Conservation (phyloP, 805 yeast genomes). For the Saturnispora kantuleensis region DNA sequence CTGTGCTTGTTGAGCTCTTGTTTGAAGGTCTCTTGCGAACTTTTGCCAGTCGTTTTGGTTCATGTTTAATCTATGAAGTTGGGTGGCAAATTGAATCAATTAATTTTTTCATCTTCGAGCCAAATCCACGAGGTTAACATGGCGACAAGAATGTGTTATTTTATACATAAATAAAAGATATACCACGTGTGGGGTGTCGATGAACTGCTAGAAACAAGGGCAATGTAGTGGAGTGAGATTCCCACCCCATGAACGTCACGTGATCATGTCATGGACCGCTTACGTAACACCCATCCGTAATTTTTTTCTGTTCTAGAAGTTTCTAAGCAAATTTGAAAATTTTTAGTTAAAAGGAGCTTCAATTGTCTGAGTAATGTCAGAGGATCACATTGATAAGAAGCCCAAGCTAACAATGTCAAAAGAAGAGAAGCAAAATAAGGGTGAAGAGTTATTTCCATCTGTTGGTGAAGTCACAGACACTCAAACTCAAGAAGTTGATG, state of each 20-base stretch:
- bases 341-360: neutral
- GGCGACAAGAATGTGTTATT: too few species aligned
- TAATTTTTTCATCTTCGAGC: neutral
- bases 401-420: constrained; percentile 20
- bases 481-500: constrained; percentile 15
- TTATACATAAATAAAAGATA: too few species aligned
- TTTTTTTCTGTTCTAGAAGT: neutral
- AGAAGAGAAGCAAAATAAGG: constrained; percentile 13
- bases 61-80: constrained; percentile 13
- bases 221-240: neutral
- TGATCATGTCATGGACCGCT: constrained; percentile 4
- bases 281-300: neutral
- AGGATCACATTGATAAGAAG: constrained; percentile 18
- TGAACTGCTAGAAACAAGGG: neutral
- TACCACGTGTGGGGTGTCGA: neutral
- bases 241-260: neutral
- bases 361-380: constrained; percentile 1
- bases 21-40: constrained; percentile 42
- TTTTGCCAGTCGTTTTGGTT: constrained; percentile 39
- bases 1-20: constrained; percentile 33
- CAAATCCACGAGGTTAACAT: too few species aligned
- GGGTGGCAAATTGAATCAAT: constrained; percentile 1
- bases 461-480: constrained; percentile 54
- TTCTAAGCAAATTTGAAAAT: neutral
- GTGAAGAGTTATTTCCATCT: constrained; percentile 40